These are phyloP conservation scores for Chenopodium quinoa DNA, from an alignment of 148 eudicot species.

Conservation along the genomic window DNA sequence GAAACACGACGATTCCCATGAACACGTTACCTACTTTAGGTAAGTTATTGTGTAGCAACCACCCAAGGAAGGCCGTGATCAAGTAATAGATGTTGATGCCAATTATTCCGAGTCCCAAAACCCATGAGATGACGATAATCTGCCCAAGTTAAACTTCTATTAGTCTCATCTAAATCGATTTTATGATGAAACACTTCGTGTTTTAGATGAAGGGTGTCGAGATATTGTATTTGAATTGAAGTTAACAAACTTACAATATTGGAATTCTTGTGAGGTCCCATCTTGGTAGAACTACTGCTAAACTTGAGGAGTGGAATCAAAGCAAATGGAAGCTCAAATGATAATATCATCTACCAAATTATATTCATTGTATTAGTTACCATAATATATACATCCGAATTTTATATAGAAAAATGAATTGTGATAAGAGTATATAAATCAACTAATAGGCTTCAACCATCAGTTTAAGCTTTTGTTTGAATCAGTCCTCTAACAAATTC, in stretches of 20 bases:
- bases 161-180: too few species aligned
- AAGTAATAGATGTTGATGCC: constrained; percentile 87
- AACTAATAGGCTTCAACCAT: too few species aligned
- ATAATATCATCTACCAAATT: constrained; percentile 69
- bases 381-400: too few species aligned
- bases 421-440: too few species aligned
- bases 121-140: constrained; percentile 79
- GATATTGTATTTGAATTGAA: not conserved
- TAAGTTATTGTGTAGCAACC: constrained; percentile 64
- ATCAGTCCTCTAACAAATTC: too few species aligned
- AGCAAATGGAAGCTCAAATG: constrained; percentile 95
- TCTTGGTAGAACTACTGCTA: constrained; percentile 69
- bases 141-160: constrained; percentile 16
- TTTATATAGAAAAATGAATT: too few species aligned
- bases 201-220: not conserved
- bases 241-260: constrained; percentile 44
- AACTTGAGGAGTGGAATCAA: constrained; percentile 95
- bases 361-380: not conserved
- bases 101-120: constrained; percentile 70
- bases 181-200: too few species aligned
- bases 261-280: constrained; percentile 97
- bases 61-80: constrained; percentile 59
- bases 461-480: too few species aligned
- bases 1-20: constrained; percentile 69
- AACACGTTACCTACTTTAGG: constrained; percentile 76